Evolutionary conservation across 2,329 filamentous ascomycete genomes (phyloP).

Genomic region (Akanthomyces muscarius): DNA sequence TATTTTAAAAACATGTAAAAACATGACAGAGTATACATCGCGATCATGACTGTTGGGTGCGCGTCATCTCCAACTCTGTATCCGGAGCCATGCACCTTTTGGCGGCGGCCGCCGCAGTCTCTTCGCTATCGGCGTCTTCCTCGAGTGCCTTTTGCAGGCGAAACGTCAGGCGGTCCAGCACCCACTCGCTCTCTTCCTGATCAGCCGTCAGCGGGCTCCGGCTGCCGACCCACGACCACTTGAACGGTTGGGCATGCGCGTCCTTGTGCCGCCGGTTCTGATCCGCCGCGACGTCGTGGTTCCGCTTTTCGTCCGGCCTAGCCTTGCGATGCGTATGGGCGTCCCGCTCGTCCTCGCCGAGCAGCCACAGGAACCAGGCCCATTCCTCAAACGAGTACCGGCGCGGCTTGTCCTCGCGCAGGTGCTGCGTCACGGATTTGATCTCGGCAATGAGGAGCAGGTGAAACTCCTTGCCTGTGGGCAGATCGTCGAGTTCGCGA

Average conservation of each 20-base stretch:
- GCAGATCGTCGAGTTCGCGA: constrained; percentile 36
- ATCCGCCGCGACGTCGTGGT: constrained; percentile 10
- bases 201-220: constrained; percentile 66
- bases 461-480: constrained; percentile 48
- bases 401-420: constrained; percentile 56
- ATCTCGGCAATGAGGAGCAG: constrained; percentile 71
- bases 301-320: constrained; percentile 25
- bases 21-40: background rate
- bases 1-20: background rate
- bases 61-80: background rate
- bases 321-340: constrained; percentile 47
- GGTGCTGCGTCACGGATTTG: constrained; percentile 54
- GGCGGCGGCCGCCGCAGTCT: constrained; percentile 16
- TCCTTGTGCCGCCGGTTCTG: constrained; percentile 19
- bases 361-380: constrained; percentile 77
- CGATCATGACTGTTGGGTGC: background rate
- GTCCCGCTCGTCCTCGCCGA: constrained; percentile 60
- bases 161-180: constrained; percentile 60
- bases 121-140: constrained; percentile 15
- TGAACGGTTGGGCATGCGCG: constrained; percentile 28
- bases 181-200: constrained; percentile 68
- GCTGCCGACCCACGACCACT: constrained; percentile 71
- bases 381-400: constrained; percentile 80
- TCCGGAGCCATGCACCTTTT: background rate
- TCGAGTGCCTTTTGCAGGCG: constrained; percentile 41